Conservation (phyloP, 192 early-diverging fungal species). For the Dispira simplex region DNA sequence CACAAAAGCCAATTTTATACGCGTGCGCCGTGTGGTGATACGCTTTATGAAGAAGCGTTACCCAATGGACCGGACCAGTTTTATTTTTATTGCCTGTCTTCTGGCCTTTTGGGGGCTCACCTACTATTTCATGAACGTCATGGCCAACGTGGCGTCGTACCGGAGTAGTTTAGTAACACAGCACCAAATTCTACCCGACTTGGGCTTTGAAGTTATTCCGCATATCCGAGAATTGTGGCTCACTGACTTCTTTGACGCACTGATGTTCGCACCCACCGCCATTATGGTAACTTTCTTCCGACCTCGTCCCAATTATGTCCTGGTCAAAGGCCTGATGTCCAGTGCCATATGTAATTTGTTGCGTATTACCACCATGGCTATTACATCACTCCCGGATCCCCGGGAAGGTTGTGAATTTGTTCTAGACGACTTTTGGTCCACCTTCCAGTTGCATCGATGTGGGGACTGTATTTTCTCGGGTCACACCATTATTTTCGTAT, state of each 20-base stretch:
- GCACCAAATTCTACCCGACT: constrained; percentile 26
- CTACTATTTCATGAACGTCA: constrained; percentile 42
- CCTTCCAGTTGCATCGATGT: constrained; percentile 39
- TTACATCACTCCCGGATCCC: constrained; percentile 47
- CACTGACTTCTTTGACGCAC: constrained; percentile 41
- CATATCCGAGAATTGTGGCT: constrained; percentile 33
- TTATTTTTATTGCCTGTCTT: constrained; percentile 16
- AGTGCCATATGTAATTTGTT: constrained; percentile 38
- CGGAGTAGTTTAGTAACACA: constrained; percentile 29
- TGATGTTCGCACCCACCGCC: constrained; percentile 34
- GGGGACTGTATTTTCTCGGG: constrained; percentile 52
- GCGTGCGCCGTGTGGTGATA: not conserved
- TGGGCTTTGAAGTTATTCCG: constrained; percentile 40
- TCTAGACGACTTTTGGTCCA: constrained; percentile 34
- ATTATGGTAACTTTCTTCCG: constrained; percentile 28
- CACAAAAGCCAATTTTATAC: not conserved
- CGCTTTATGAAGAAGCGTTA: constrained; percentile 9
- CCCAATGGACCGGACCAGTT: constrained; percentile 19
- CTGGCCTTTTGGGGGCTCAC: constrained; percentile 21
- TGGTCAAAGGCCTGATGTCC: constrained; percentile 31
- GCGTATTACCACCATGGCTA: constrained; percentile 43
- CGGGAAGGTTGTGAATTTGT: constrained; percentile 37
- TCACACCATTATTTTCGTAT: constrained; percentile 44
- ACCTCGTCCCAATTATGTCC: constrained; percentile 34
- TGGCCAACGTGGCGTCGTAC: constrained; percentile 45